Evolutionary conservation across 1,284 basidiomycete genomes (phyloP).

Genomic region (Schizophyllum amplum): DNA sequence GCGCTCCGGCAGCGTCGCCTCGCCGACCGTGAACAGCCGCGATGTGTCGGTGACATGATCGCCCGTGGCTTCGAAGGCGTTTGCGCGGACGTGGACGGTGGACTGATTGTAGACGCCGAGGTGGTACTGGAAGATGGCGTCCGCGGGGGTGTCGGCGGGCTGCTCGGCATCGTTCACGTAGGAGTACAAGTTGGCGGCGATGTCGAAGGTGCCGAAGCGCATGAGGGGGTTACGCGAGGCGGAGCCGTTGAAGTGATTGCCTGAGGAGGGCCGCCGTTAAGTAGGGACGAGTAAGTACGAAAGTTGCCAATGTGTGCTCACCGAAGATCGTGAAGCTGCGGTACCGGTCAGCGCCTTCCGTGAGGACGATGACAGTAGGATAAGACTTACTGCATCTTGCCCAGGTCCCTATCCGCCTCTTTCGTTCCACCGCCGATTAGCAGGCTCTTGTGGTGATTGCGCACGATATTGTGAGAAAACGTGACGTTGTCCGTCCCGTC

Average conservation of each 20-base stretch:
- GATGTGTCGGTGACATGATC: not conserved
- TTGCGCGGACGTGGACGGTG: not conserved
- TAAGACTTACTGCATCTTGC: constrained; percentile 9
- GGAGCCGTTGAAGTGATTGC: constrained; percentile 12
- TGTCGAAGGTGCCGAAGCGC: constrained; percentile 13
- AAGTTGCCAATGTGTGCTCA: not conserved
- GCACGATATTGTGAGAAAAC: constrained; percentile 15
- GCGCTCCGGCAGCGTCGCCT: not conserved
- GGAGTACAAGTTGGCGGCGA: constrained; percentile 13
- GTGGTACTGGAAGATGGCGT: constrained; percentile 13
- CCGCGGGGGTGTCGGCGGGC: constrained; percentile 4
- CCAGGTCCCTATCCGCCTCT: constrained; percentile 11
- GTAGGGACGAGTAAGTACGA: not conserved
- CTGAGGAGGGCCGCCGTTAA: not conserved
- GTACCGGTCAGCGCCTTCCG: not conserved
- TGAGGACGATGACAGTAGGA: not conserved
- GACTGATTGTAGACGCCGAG: constrained; percentile 12
- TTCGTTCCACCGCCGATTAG: constrained; percentile 14
- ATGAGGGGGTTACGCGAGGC: constrained; percentile 12
- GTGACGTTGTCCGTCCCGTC: constrained; percentile 15
- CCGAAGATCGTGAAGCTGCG: constrained; percentile 7
- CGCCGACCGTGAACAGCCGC: not conserved
- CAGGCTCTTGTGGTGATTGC: constrained; percentile 14
- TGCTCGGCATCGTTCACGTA: constrained; percentile 5
- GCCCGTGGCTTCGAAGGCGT: not conserved